Base-by-base conservation (phyloP, 495 filamentous ascomycete species). In the Hyaloscypha variabilis region DNA sequence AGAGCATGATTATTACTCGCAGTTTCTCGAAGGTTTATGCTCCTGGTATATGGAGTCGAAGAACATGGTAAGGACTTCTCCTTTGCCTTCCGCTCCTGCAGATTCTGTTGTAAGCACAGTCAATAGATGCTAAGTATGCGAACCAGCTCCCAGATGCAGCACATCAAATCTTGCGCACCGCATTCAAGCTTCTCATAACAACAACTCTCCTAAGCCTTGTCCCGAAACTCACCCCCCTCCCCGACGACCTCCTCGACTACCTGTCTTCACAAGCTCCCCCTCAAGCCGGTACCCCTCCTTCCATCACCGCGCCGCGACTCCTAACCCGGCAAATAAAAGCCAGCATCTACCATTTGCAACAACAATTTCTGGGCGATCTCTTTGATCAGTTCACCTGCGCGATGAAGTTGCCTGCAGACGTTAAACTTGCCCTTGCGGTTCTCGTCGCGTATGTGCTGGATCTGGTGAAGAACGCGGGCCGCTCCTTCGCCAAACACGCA, bases 271-370 rank as follows among this genome's bases (percentile, higher is more conserved):
- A 51, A 51, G 52, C n/a, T 13, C 26, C 23, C 39, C 5, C 49
- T 51, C 49, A 34, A 34, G 49, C 49, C 19, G 49, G 5, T 34
- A 34, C 30, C 46, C 39, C 28, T 62, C 42, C 34, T 51, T 62
- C 46, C 8, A 3, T 42, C n/a, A 25, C 2, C 30, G 46, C 46
- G 21, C 59, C 59, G 4, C 52, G 29, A 28, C 59, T 52, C 6
- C 28, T 62, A 23, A 51, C 23, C 21, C n/a, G 59, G 24, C 59
- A 62, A 52, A 62, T 62, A 25, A 62, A 62, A 52, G 59, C 59
- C n/a, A 62, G 59, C 23, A 62, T 62, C 42, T 26, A 30, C 42
- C 39, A 62, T 62, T 52, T 62, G 17, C 59, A 52, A 52, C 39
- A 62, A 25, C 4, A 62, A 28, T 26, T 62, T 6, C 52, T 62